Conservation (phyloP, 2,329 filamentous ascomycete species). For the Colletotrichum truncatum region DNA sequence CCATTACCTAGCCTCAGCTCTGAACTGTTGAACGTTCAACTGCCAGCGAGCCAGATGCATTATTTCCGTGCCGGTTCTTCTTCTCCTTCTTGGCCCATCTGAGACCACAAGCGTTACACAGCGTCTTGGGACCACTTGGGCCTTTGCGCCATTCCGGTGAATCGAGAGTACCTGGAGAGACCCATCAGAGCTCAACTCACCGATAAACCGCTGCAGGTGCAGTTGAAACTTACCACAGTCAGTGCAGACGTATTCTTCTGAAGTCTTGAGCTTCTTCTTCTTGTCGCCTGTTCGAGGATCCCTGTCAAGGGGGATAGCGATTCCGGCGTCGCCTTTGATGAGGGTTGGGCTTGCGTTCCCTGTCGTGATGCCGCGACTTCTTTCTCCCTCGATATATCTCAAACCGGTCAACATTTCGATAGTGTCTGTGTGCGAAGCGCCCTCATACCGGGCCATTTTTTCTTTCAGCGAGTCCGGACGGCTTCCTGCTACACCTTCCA, state of each 20-base stretch:
- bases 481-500: slow-evolving; percentile 75
- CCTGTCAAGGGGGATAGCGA: slow-evolving; percentile 83
- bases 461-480: slow-evolving; percentile 81
- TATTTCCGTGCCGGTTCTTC: slow-evolving; percentile 56
- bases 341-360: slow-evolving; percentile 83
- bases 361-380: slow-evolving; percentile 87
- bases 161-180: slow-evolving; percentile 75
- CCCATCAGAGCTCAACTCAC: neutral
- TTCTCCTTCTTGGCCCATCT: slow-evolving; percentile 85
- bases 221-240: slow-evolving; percentile 77
- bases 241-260: slow-evolving; percentile 92
- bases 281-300: slow-evolving; percentile 78
- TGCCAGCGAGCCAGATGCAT: slow-evolving; percentile 14
- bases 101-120: slow-evolving; percentile 93
- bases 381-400: slow-evolving; percentile 87
- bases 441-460: slow-evolving; percentile 86
- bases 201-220: neutral
- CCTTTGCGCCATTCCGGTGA: slow-evolving; percentile 97
- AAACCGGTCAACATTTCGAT: slow-evolving; percentile 95
- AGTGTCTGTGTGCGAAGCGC: slow-evolving; percentile 79
- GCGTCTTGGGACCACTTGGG: slow-evolving; percentile 89
- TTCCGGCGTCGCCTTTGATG: slow-evolving; percentile 86
- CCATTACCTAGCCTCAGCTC: slow-evolving; percentile 8
- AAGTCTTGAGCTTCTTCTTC: slow-evolving; percentile 86
- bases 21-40: slow-evolving; percentile 18